Evolutionary conservation across 306 rosid species (phyloP), one percentile per base, ranked within the genome.

Genomic region (Coriaria nepalensis): DNA sequence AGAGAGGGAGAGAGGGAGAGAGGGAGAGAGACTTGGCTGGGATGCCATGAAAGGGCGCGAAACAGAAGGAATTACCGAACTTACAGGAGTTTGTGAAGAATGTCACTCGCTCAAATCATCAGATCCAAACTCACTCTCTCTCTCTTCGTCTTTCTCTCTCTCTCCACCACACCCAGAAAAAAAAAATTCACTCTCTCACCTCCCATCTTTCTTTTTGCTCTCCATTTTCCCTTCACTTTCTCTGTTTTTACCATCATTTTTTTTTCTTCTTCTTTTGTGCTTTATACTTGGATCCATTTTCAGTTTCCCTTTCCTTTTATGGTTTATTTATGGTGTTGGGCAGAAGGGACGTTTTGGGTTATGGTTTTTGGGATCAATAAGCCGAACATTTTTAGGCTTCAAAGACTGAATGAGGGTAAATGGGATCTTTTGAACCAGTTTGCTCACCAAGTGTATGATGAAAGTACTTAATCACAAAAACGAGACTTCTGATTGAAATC

Each of bases 21-120:
- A 34, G 13, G 45, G 56, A 55, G 45, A 45, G 61, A 43, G 75
- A 50, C 56, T 61, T 11, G 60, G 78, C 57, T 65, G 38, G 78
- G 29, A 36, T 57, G 57, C 94, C 96, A 82, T 77, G 48, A 71
- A 74, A 64, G 75, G 84, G 94, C 82, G 94, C 87, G 94, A 71
- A 83, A 73, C 72, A 43, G 65, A 66, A 66, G 93, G 92, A 43
- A 45, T 47, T 57, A 69, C 76, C 96, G 92, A 87, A 71, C 55
- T 73, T 69, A 61, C 65, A 75, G 96, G 93, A 13, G 64, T 33
- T 57, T 52, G 55, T 74, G 79, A 79, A 82, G 75, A 77, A 75
- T 82, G 86, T 74, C 83, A 61, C 73, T 54, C 51, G 68, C 53
- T 6, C 51, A 50, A 60, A 9, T 60, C 87, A 54, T 61, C 67